These are phyloP conservation scores for Macrophomina tecta DNA, from an alignment of 2,329 filamentous ascomycete species.

Conservation along the genomic window DNA sequence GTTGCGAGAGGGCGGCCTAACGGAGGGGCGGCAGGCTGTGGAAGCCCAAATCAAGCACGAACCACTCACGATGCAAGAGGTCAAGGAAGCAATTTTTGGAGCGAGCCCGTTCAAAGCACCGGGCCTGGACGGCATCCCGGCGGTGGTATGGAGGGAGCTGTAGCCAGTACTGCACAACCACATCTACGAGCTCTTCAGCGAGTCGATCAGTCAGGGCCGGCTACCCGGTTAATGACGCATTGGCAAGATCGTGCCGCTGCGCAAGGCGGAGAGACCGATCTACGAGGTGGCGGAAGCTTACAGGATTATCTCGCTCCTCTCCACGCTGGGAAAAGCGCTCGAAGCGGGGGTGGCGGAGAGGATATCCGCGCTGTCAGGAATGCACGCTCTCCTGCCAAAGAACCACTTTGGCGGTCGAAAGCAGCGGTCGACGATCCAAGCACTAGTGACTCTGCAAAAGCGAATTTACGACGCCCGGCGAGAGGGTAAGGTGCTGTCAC, in stretches of 20 bases:
- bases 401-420: constrained; percentile 48
- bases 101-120: background rate
- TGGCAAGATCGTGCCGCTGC: background rate
- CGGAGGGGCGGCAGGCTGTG: background rate
- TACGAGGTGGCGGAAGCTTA: constrained; percentile 34
- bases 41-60: background rate
- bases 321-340: constrained; percentile 36
- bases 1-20: background rate
- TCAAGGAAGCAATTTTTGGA: background rate
- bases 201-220: background rate
- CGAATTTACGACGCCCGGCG: constrained; percentile 40
- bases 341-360: constrained; percentile 24
- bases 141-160: background rate
- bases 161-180: background rate
- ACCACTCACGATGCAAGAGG: background rate
- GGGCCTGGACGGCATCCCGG: background rate
- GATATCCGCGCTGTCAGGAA: constrained; percentile 1
- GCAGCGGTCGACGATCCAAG: constrained; percentile 42
- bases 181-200: background rate
- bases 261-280: background rate
- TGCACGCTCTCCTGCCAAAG: constrained; percentile 27
- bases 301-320: constrained; percentile 38
- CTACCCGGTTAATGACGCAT: background rate
- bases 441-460: constrained; percentile 41
- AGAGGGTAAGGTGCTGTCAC: constrained; percentile 39